Base-by-base conservation (phyloP, 495 filamentous ascomycete genomes). In the Aspergillus biplanus region DNA sequence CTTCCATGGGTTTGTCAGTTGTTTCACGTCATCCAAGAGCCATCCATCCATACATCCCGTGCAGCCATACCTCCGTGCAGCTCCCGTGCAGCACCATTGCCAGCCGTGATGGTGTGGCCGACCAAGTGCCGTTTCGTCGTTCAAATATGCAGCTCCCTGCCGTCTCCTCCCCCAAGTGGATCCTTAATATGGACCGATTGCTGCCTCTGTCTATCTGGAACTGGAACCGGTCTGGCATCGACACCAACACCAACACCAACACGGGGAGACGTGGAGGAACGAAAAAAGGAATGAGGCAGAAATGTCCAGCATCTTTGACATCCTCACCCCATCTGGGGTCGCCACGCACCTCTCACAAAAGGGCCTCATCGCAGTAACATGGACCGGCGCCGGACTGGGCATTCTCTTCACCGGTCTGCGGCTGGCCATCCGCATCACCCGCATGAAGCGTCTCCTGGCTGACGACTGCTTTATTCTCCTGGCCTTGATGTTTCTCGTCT, bases 401-500 rank as follows among this genome's bases (percentile, higher is more conserved):
- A 66, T 73, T 53, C 33, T 75, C 18, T 75, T 83, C 64, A 73
- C 79, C 39, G 47, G 57, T 47, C 60, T 77, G 6, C 79, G 81
- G 1, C 72, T 76, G 12, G 52, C 61, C 12, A 76, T 80, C 59
- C 79, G 81, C 37, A 32, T 78, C 34, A 68, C 56, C 21, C 44
- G 57, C 21, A 58, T 71, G 53, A 57, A 67, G 34, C 63, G 73
- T 13, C 72, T 76, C 0, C 59, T 72, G 4, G 58, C 56, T 7
- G 81, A 83, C 54, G 81, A 83, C 62, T 79, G 75, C 64, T 80
- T 75, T 66, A 68, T 80, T 31, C 74, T 78, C 59, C 39, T 79
- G 13, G 77, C 75, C 6, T 64, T 78, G 27, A 61, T 67, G 0
- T 61, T 75, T 4, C 65, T 82, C 4, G 64, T 80, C 48, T 60